Evolutionary conservation across 345 rosid genomes (phyloP).

Genomic region (Salix suchowensis): DNA sequence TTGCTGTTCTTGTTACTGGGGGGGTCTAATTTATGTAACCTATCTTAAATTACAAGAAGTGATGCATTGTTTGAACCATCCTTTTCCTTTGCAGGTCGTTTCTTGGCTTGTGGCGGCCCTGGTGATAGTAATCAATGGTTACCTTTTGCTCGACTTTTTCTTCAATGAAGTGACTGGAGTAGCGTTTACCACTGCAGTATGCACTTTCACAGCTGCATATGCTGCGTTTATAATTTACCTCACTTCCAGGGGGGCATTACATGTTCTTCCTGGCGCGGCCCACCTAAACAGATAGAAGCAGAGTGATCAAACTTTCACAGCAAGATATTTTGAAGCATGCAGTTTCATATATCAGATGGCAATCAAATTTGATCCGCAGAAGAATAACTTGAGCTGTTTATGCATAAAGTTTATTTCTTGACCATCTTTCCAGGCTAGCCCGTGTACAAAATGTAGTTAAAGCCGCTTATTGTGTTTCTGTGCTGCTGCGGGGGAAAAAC

Average conservation of each 20-base stretch:
- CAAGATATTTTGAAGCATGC: background rate
- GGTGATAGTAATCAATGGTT: constrained; percentile 83
- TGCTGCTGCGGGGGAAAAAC: background rate
- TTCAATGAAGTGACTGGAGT: constrained; percentile 52
- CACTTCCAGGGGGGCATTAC: constrained; percentile 39
- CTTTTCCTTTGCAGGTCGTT: constrained; percentile 38
- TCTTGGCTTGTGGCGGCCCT: constrained; percentile 79
- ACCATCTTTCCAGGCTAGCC: background rate
- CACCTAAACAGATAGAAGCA: constrained; percentile 1
- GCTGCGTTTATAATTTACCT: constrained; percentile 69
- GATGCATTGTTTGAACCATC: background rate
- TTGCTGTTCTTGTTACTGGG: background rate
- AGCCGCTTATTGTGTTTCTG: background rate
- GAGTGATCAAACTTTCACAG: background rate
- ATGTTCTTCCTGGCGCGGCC: constrained; percentile 29
- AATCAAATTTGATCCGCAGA: background rate
- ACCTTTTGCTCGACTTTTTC: constrained; percentile 76
- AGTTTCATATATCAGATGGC: background rate
- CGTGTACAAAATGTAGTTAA: background rate
- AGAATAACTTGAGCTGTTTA: background rate
- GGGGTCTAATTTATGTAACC: background rate
- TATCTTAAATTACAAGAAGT: too few species aligned
- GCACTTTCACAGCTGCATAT: constrained; percentile 47
- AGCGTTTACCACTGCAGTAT: constrained; percentile 29
- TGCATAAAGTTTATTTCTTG: background rate